These are phyloP conservation scores for Austroboletus novae-zelandiae DNA, from an alignment of 1,284 basidiomycete species.

Conservation along the genomic window DNA sequence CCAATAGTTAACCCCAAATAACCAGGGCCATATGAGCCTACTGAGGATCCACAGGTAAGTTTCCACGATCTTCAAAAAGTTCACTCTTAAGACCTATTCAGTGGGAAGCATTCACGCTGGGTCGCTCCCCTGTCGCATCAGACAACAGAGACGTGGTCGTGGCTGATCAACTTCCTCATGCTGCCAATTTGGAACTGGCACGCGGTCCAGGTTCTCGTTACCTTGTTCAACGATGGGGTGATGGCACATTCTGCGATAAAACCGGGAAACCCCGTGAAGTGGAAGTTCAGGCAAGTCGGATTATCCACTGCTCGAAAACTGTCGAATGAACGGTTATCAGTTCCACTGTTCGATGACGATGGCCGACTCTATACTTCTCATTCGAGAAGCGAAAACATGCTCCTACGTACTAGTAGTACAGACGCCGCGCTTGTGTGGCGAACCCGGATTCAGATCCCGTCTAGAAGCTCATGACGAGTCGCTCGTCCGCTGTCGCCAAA, in stretches of 20 bases:
- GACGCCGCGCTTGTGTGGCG: conserved; percentile 86
- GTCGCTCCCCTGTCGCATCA: conserved; percentile 60
- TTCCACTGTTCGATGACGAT: conserved; percentile 95
- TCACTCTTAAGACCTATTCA: conserved; percentile 31
- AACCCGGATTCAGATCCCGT: conserved; percentile 84
- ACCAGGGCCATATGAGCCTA: conserved; percentile 66
- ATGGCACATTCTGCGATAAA: conserved; percentile 90
- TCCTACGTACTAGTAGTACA: conserved; percentile 91
- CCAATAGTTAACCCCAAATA: conserved; percentile 9
- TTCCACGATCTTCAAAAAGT: conserved; percentile 19
- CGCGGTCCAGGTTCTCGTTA: conserved; percentile 80
- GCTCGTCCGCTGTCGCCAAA: conserved; percentile 71
- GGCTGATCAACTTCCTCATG: conserved; percentile 60
- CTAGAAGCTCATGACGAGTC: conserved; percentile 65
- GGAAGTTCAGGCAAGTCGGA: conserved; percentile 78
- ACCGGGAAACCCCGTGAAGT: conserved; percentile 81
- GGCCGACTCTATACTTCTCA: conserved; percentile 81
- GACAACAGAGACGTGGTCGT: conserved; percentile 64
- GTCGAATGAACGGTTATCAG: conserved; percentile 39
- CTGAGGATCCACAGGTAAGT: conserved; percentile 75
- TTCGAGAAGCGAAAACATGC: conserved; percentile 90
- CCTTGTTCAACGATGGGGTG: conserved; percentile 87
- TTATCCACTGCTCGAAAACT: conserved; percentile 5
- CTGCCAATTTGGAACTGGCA: conserved; percentile 70
- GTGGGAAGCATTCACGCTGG: conserved; percentile 82